These are phyloP conservation scores for Harringtonia lauricola DNA, from an alignment of 2,329 filamentous ascomycete species.

Conservation along the genomic window DNA sequence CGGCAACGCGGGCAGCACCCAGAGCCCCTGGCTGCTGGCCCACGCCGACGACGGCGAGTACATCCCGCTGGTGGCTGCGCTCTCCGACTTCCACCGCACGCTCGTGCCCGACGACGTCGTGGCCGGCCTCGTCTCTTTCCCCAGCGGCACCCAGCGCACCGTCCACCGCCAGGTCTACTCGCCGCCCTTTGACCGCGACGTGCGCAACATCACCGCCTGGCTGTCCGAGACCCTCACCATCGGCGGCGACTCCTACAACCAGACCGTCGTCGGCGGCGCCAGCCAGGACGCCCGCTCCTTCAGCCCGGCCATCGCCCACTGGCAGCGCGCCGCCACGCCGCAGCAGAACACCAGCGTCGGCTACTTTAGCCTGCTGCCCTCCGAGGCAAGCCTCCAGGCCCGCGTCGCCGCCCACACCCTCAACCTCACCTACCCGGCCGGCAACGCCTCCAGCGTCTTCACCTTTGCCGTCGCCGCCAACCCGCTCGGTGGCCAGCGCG, in stretches of 20 bases:
- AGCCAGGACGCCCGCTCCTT: constrained; percentile 39
- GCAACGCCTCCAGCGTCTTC: constrained; percentile 36
- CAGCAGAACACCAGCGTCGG: constrained; percentile 20
- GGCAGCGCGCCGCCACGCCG: constrained; percentile 24
- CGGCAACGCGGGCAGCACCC: too few relatives aligned
- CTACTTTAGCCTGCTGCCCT: constrained; percentile 20
- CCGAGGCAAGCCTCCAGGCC: constrained; percentile 27
- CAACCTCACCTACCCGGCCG: constrained; percentile 41
- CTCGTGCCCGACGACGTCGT: constrained; percentile 19
- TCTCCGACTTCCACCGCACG: background rate
- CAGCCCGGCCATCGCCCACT: constrained; percentile 50
- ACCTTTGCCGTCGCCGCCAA: constrained; percentile 35
- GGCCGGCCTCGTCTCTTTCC: constrained; percentile 31
- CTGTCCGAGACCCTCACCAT: constrained; percentile 45
- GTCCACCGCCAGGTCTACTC: constrained; percentile 42
- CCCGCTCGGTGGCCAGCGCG: constrained; percentile 27
- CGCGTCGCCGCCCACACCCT: constrained; percentile 30
- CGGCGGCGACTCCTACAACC: constrained; percentile 46
- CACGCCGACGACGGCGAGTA: constrained; percentile 50
- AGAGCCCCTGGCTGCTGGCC: constrained; percentile 28
- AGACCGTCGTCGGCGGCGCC: constrained; percentile 44
- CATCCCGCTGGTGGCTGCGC: constrained; percentile 38
- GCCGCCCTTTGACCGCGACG: constrained; percentile 44
- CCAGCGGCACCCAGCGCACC: constrained; percentile 38
- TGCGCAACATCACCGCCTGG: constrained; percentile 50